Percentiles rank a stretch among this genome's conserved stretches.
Conservation (phyloP, 176 grass and related monocot genomes). For the Oryza rufipogon region DNA sequence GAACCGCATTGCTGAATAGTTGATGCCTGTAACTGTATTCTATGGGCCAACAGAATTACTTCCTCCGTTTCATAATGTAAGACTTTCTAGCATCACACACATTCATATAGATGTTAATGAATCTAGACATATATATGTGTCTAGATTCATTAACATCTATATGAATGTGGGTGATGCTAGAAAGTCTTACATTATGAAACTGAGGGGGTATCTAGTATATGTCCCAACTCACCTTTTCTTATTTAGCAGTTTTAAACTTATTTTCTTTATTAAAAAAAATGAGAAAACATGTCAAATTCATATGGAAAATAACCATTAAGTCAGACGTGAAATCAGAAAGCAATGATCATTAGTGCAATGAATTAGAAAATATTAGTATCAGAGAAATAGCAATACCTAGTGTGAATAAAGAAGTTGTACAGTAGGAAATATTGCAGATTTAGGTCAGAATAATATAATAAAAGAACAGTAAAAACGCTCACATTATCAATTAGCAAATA, state of each 20-base stretch:
- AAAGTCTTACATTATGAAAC: too few species aligned
- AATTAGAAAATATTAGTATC: too few species aligned
- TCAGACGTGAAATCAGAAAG: background rate
- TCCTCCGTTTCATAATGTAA: too few species aligned
- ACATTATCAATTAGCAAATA: slow-evolving; percentile 20
- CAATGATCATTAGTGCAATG: too few species aligned
- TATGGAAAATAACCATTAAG: background rate
- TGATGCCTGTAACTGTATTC: background rate
- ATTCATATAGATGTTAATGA: too few species aligned
- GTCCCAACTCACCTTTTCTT: slow-evolving; percentile 3
- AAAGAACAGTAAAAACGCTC: background rate
- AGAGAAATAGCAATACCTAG: too few species aligned
- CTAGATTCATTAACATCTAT: too few species aligned
- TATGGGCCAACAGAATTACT: background rate
- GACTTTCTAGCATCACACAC: too few species aligned
- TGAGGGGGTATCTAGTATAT: background rate
- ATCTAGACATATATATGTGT: too few species aligned
- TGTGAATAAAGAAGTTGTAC: background rate
- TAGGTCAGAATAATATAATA: background rate
- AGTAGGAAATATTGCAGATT: background rate
- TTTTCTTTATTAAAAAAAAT: background rate
- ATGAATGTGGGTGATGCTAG: too few species aligned
- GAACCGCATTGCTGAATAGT: slow-evolving; percentile 9
- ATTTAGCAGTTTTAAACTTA: background rate
- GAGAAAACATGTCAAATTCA: background rate